A percentile compares a stretch with the other conserved stretches of the same genome.
Evolutionary conservation across 148 eudicot species (phyloP).

Genomic region (Drosera capensis): DNA sequence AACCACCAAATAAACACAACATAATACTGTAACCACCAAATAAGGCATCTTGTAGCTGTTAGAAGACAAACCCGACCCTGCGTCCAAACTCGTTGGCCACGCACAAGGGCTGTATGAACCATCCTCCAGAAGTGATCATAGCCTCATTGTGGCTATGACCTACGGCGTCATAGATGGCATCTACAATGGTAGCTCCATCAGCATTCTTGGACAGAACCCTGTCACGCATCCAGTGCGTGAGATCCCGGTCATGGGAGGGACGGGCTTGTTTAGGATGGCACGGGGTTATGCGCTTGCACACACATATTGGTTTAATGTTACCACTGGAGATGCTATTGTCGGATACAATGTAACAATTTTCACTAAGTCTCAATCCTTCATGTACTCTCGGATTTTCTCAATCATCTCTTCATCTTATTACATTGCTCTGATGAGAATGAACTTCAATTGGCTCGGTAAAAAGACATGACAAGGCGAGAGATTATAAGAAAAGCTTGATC

Average conservation of each 20-base stretch:
- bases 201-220: conserved; percentile 18
- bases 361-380: too few species aligned
- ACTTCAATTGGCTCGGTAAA: too few species aligned
- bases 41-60: conserved; percentile 22
- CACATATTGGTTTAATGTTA: conserved; percentile 10
- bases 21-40: conserved; percentile 20
- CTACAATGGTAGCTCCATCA: conserved; percentile 32
- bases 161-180: conserved; percentile 18
- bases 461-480: too few species aligned
- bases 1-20: not conserved
- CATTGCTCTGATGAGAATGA: too few species aligned
- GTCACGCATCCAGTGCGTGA: conserved; percentile 12
- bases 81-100: conserved; percentile 27
- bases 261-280: conserved; percentile 30
- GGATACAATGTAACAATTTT: conserved; percentile 23
- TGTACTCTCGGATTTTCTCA: too few species aligned
- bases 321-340: conserved; percentile 23
- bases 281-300: conserved; percentile 18
- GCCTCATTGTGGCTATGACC: conserved; percentile 13
- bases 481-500: too few species aligned
- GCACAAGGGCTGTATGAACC: conserved; percentile 27
- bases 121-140: conserved; percentile 3
- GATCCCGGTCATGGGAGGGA: conserved; percentile 35
- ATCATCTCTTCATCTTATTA: too few species aligned
- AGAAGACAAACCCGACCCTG: conserved; percentile 17